Evolutionary conservation across 371 early-diverging fungal genomes (phyloP).

Genomic region (Lichtheimia corymbifera): DNA sequence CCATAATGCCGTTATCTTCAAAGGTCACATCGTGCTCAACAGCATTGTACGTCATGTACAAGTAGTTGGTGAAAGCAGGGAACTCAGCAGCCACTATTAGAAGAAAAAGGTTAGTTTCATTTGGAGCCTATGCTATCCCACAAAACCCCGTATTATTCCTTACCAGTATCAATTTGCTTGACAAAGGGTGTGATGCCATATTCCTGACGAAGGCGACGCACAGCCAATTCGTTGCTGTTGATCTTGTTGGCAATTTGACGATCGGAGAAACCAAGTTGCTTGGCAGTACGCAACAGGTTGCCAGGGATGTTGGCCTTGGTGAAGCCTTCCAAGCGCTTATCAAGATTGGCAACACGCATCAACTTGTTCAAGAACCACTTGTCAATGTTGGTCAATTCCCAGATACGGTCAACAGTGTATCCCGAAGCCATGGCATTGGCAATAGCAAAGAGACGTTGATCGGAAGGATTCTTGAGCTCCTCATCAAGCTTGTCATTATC

Average conservation of each 20-base stretch:
- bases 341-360: slow-evolving; percentile 63
- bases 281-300: slow-evolving; percentile 69
- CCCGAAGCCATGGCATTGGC: slow-evolving; percentile 85
- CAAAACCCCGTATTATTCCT: slow-evolving; percentile 70
- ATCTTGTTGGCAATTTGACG: slow-evolving; percentile 75
- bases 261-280: slow-evolving; percentile 94
- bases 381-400: slow-evolving; percentile 89
- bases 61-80: slow-evolving; percentile 94
- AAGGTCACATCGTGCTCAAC: slow-evolving; percentile 85
- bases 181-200: slow-evolving; percentile 86
- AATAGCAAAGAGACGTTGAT: slow-evolving; percentile 90
- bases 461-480: slow-evolving; percentile 83
- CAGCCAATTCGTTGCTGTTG: slow-evolving; percentile 85
- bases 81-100: slow-evolving; percentile 89
- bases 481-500: slow-evolving; percentile 68
- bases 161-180: slow-evolving; percentile 93
- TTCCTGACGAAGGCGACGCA: slow-evolving; percentile 80
- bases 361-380: slow-evolving; percentile 95
- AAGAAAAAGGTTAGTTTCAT: slow-evolving; percentile 1
- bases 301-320: slow-evolving; percentile 57
- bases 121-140: neutral
- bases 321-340: slow-evolving; percentile 48
- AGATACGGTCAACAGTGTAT: slow-evolving; percentile 85
- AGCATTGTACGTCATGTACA: slow-evolving; percentile 96
- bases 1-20: slow-evolving; percentile 89